Base-by-base conservation (phyloP, 352 stramenopile genomes). In the Phytopythium helicoides region DNA sequence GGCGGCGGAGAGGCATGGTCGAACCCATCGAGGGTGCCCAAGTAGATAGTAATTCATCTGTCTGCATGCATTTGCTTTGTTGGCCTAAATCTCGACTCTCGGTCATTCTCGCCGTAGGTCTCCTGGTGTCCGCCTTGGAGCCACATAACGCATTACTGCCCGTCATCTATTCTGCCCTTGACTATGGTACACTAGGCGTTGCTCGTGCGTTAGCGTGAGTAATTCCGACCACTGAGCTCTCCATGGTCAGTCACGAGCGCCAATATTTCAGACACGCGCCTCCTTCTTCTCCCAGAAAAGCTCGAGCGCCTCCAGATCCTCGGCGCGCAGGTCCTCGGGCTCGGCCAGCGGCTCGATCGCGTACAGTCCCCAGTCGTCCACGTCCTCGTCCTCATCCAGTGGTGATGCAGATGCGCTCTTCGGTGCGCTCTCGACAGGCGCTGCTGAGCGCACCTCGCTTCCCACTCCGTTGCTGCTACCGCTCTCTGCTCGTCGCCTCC, bases 291-390 rank as follows among this genome's bases (percentile, higher is more conserved):
- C 46, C 31, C 31, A 52, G 31, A 52, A 41, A 11, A 52, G 46
- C 46, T 52, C 25, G 18, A 71, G 52, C 55, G 66, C 54, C 31
- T 71, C 63, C 15, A 71, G 62, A 47, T 71, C 63, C 45, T 71
- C 63, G 3, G 45, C 42, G 26, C 54, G 65, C 41, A 67, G 34
- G 21, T 68, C 51, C 0, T 52, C 59, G 4, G 63, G 63, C 25
- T 61, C 42, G 14, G 62, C 47, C 7, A 71, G 54, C 23, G 63
- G 63, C 39, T 71, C 58, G 11, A 61, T 58, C 35, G 62, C 62
- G 33, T 64, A 52, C 28, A 52, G 31, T 1, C 46, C 62, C 58
- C 63, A 71, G 45, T 62, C 60, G 47, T 65, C 63, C n/a, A 71
- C 54, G 11, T 71, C 54, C n/a, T 52, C 60, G 33, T 71, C 63